phyloP scores from a whole-genome alignment of 306 rosid species.

The Medicago arabica region DNA sequence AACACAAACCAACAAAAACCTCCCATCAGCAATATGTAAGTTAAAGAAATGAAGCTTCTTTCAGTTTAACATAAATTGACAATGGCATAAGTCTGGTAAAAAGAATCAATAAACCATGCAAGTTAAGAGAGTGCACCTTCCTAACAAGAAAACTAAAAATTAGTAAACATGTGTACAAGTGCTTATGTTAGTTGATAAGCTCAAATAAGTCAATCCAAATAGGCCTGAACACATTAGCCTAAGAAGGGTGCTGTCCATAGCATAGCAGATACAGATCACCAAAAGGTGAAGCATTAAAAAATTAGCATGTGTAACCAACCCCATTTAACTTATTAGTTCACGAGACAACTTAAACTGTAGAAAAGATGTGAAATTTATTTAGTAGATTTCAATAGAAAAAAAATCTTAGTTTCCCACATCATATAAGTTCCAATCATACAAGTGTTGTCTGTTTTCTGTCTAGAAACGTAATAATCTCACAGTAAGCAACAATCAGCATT shows the following conservation, averaged over 20 bases:
- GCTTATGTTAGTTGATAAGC: no score
- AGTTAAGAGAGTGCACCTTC: no score
- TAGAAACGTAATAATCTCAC: constrained; percentile 1
- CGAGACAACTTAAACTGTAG: background rate
- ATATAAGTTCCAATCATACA: background rate
- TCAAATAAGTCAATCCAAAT: no score
- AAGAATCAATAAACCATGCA: no score
- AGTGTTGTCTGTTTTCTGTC: background rate
- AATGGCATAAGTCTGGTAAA: no score
- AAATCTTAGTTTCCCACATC: background rate
- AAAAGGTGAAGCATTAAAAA: constrained; percentile 15
- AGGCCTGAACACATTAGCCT: background rate
- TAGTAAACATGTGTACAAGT: background rate
- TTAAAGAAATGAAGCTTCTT: no score
- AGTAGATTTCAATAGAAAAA: constrained; percentile 17
- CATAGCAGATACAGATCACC: background rate
- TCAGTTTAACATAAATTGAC: no score
- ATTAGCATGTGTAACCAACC: constrained; percentile 16
- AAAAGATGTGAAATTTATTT: constrained; percentile 8
- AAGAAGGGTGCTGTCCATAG: background rate
- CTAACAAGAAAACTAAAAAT: no score
- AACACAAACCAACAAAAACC: background rate
- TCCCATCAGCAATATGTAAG: background rate
- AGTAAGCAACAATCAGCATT: constrained; percentile 5
- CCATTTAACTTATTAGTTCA: constrained; percentile 4